Evolutionary conservation across 805 yeast genomes (phyloP), one percentile per base, ranked within the genome.

Genomic region (Starmerella cellae): DNA sequence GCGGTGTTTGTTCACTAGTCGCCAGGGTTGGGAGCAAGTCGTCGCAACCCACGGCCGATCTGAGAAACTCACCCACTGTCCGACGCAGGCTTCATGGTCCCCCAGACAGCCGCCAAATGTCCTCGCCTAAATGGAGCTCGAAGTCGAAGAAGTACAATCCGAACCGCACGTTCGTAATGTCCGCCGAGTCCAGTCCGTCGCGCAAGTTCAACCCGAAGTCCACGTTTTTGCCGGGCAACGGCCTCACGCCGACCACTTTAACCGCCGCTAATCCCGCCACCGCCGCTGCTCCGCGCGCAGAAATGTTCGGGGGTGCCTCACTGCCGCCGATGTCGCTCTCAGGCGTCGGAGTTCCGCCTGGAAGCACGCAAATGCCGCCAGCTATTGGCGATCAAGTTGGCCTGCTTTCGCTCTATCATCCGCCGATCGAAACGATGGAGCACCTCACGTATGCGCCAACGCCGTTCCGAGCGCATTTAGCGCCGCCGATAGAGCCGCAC

Each of bases 391-490:
- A 28, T 11, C 21, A 36, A 21, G 36, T 48, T 4, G 50, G 32
- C 42, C 42, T 29, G n/a, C 44, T 44, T 14, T 24, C 48, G 33
- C 35, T 48, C 43, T 50, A 53, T 44, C 56, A 48, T 24, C 50
- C 55, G 30, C 55, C 57, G 5, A 33, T 52, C 39, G 51, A 54
- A 36, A 60, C 63, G 51, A 63, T 82, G 35, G 84, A 84, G 55
- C 82, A 82, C 58, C 95, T 87, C 61, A 62, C 84, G 31, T 87
- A 88, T 61, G 91, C 95, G 0, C 96, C 96, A 2, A 71, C 75
- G 24, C 88, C 95, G 9, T 87, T 85, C 41, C 50, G 58, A 9
- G 29, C 29, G 38, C 49, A 45, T 17, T 24, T 32, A 35, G 28
- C 31, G 17, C 75, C 77, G 13, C 38, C 38, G 20, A 63, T 81